Conservation (phyloP, 805 yeast species). For the Candida hungchunana region DNA sequence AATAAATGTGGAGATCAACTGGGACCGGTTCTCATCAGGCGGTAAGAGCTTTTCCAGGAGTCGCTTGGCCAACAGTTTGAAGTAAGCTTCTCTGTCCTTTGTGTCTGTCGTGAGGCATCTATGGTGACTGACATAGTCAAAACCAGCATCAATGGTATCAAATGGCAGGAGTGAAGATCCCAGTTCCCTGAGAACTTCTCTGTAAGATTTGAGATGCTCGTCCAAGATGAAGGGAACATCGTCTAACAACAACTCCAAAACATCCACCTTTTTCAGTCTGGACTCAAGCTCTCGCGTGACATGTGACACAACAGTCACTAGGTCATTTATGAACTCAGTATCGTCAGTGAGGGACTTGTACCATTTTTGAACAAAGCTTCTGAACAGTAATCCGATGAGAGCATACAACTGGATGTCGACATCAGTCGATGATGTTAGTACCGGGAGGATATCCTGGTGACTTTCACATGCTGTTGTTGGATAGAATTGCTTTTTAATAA, state of each 20-base stretch:
- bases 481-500: slow-evolving; percentile 26
- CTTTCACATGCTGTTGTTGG: slow-evolving; percentile 21
- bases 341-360: slow-evolving; percentile 39
- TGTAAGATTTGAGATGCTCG: slow-evolving; percentile 32
- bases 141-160: slow-evolving; percentile 30
- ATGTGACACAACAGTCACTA: slow-evolving; percentile 36
- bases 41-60: slow-evolving; percentile 37
- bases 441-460: slow-evolving; percentile 30
- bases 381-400: slow-evolving; percentile 40
- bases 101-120: slow-evolving; percentile 28
- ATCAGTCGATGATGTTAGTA: slow-evolving; percentile 33
- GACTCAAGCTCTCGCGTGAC: slow-evolving; percentile 36
- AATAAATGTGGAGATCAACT: slow-evolving; percentile 35
- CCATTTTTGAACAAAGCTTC: slow-evolving; percentile 46
- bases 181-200: slow-evolving; percentile 25
- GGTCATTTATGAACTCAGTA: slow-evolving; percentile 37
- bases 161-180: slow-evolving; percentile 31
- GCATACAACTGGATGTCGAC: slow-evolving; percentile 45
- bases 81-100: slow-evolving; percentile 30
- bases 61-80: slow-evolving; percentile 32
- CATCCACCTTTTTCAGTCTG: slow-evolving; percentile 30
- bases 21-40: slow-evolving; percentile 36
- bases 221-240: slow-evolving; percentile 40
- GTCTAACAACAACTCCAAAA: slow-evolving; percentile 37
- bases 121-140: slow-evolving; percentile 33